A percentile compares a stretch with the other conserved stretches of the same genome.
phyloP scores from a whole-genome alignment of 805 yeast genomes.

The Wickerhamomyces bovis region DNA sequence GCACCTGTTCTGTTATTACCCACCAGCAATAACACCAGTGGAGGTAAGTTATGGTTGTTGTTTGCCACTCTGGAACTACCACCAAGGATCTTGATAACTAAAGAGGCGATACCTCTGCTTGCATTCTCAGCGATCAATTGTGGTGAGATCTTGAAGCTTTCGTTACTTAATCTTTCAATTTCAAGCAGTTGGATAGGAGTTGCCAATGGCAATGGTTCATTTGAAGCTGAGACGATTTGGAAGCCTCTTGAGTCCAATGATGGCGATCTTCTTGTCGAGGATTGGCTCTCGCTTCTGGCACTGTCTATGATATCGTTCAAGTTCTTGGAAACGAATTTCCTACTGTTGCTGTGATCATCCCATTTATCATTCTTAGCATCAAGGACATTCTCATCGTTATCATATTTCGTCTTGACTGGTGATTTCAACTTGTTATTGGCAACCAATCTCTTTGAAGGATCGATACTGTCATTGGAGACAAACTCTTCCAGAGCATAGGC shows the following conservation, averaged over 20 bases:
- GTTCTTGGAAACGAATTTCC: conserved; percentile 7
- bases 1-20: conserved; percentile 76
- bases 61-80: conserved; percentile 60
- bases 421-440: conserved; percentile 53
- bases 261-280: conserved; percentile 1
- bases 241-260: conserved; percentile 9
- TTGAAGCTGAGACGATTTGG: conserved; percentile 12
- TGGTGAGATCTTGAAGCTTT: conserved; percentile 44
- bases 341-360: conserved; percentile 15
- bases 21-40: conserved; percentile 61
- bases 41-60: conserved; percentile 73
- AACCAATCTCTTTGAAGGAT: conserved; percentile 59
- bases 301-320: conserved; percentile 6
- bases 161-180: conserved; percentile 55
- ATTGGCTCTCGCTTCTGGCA: conserved; percentile 3
- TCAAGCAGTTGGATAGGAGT: conserved; percentile 77
- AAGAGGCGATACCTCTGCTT: conserved; percentile 56
- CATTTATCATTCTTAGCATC: conserved; percentile 3
- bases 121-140: conserved; percentile 54
- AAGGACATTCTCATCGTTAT: conserved; percentile 66
- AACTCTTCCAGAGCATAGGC: conserved; percentile 72
- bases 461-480: conserved; percentile 53
- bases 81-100: conserved; percentile 58
- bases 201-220: conserved; percentile 48
- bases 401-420: conserved; percentile 42